Evolutionary conservation across 148 eudicot species (phyloP), one percentile per base, ranked within the genome.

Genomic region (Nepenthes mirabilis): DNA sequence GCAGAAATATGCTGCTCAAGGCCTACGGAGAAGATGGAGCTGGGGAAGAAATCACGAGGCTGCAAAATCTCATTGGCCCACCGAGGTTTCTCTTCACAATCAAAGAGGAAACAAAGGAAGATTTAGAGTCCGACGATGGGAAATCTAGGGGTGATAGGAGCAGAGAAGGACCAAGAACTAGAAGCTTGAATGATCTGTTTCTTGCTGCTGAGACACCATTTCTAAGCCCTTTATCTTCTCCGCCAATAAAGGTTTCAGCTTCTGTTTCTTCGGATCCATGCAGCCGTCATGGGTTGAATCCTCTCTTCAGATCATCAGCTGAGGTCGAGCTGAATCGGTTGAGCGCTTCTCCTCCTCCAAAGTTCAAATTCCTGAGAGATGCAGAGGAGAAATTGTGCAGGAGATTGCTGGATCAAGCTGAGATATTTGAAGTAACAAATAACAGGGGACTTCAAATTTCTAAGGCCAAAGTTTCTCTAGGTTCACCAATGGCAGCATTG

Each of bases 1-100:
- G 62, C 58, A 81, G 76, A 43, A 83, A 77, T 56, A 56, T 78
- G 35, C 53, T 73, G 33, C 43, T 60, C 6, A 77, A 77, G 34
- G 60, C 78, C 37, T 65, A 48, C 37, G 80, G 77, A 1, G 83
- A 78, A 50, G 87, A 77, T 32, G 45, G 70, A 23, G 70, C 79
- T 40, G 95, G 83, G 14, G 58, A 83, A 55, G 95, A 91, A 63
- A 61, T 91, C 37, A 81, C 81, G 81, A 67, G 86, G 70, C 55
- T 85, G 14, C 93, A 89, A 89, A 88, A 85, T 58, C 76, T 90
- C 4, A 68, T 77, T 53, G 95, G 97, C 48, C 95, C 90, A 5
- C 97, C 97, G 3, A 85, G 95, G 64, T 91, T 88, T 59, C 72
- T 91, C 13, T 88, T 87, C 82, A 88, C 97, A 11, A 91, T 91